Evolutionary conservation across 2,329 filamentous ascomycete genomes (phyloP).

Genomic region (Colletotrichum lentis): DNA sequence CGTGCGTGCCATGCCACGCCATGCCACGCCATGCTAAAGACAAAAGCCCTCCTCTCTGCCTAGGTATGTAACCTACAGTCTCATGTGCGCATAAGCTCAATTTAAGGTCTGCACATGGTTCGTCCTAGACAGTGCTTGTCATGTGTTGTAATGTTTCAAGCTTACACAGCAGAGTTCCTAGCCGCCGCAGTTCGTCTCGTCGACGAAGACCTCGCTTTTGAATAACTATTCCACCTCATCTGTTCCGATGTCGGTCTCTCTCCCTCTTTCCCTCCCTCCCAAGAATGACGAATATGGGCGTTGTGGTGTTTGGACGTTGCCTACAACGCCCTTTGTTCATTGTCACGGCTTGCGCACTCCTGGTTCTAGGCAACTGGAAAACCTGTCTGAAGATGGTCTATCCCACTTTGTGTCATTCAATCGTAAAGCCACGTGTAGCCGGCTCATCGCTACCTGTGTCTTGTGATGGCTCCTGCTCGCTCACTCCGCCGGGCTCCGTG

Average conservation of each 20-base stretch:
- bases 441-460: background rate
- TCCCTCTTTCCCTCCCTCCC: too few relatives aligned
- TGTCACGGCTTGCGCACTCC: background rate
- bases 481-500: background rate
- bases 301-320: background rate
- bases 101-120: conserved; percentile 29
- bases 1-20: background rate
- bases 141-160: conserved; percentile 14
- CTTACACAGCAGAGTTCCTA: background rate
- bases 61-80: background rate
- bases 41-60: conserved; percentile 3
- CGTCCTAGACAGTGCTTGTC: conserved; percentile 27
- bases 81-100: conserved; percentile 26
- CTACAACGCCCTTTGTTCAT: background rate
- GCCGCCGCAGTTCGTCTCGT: background rate
- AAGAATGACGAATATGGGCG: too few relatives aligned
- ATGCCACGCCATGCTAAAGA: conserved; percentile 5
- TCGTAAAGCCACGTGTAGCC: background rate
- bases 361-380: background rate
- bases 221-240: background rate
- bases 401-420: background rate
- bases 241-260: conserved; percentile 3
- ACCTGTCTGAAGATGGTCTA: too few relatives aligned
- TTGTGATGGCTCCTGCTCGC: background rate
- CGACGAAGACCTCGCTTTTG: background rate